Conservation (phyloP, 495 filamentous ascomycete species). For the Bryoglossum gracile region DNA sequence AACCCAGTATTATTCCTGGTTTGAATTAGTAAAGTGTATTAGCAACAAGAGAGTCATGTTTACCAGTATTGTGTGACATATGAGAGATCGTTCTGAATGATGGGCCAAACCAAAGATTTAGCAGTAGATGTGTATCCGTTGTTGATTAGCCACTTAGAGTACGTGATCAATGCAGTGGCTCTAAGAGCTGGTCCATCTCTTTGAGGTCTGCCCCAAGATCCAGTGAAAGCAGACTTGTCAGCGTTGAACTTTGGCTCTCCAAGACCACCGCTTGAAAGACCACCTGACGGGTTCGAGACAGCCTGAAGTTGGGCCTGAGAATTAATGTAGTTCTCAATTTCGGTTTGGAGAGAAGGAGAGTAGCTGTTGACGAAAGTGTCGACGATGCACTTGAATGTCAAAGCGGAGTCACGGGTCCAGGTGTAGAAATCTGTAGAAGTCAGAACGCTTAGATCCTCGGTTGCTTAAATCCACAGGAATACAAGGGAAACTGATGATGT, state of each 20-base stretch:
- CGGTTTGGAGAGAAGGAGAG: conserved; percentile 32
- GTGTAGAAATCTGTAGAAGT: conserved; percentile 46
- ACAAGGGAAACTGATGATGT: too few species aligned
- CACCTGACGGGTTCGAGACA: conserved; percentile 48
- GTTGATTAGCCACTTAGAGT: conserved; percentile 30
- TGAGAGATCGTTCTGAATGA: conserved; percentile 49
- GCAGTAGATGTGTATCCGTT: conserved; percentile 30
- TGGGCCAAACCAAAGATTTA: conserved; percentile 39
- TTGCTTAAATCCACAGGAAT: too few species aligned
- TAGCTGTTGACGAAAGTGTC: conserved; percentile 39
- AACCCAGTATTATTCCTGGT: conserved; percentile 38
- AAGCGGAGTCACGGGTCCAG: conserved; percentile 54
- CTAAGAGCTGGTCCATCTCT: conserved; percentile 52
- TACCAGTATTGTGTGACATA: conserved; percentile 65
- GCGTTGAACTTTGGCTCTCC: conserved; percentile 58
- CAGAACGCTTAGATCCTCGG: too few species aligned
- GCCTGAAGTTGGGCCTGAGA: conserved; percentile 47
- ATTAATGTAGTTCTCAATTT: conserved; percentile 47
- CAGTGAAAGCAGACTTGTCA: conserved; percentile 45
- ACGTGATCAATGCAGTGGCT: conserved; percentile 39
- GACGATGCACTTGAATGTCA: conserved; percentile 48
- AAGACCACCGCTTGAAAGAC: conserved; percentile 41
- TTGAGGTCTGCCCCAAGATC: conserved; percentile 56
- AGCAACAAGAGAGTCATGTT: neutral
- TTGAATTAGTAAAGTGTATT: neutral